phyloP scores from a whole-genome alignment of 352 stramenopile species.

The Phytophthora foliorum region DNA sequence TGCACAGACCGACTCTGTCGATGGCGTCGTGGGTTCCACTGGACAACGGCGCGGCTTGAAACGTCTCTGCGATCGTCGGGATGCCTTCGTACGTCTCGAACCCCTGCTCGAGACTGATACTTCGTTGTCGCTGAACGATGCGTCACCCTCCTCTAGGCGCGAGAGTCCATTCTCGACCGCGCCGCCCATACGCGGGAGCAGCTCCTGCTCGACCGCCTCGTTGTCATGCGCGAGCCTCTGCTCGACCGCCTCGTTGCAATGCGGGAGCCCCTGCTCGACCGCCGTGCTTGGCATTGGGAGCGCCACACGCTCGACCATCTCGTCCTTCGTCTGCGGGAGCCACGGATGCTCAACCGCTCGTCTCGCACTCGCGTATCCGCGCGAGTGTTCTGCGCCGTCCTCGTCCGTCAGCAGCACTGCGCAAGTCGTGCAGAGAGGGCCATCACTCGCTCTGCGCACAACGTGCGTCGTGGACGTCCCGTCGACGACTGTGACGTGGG shows the following conservation, averaged over 20 bases:
- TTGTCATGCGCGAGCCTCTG: no score
- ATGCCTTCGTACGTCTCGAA: conserved; percentile 3
- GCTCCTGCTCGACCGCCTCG: conserved; percentile 9
- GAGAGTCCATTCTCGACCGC: not conserved
- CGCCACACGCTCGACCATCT: not conserved
- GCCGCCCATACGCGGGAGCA: not conserved
- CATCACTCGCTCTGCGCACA: no score
- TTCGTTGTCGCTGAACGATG: not conserved
- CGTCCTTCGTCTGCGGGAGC: no score
- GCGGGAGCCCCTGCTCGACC: not conserved
- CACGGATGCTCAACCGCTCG: not conserved
- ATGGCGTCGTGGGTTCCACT: no score
- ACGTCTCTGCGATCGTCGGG: not conserved
- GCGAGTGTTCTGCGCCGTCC: no score
- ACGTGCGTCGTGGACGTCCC: conserved; percentile 1
- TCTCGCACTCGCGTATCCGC: not conserved
- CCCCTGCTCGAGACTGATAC: not conserved
- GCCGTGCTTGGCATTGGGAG: no score
- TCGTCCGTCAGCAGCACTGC: no score
- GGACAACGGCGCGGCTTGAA: not conserved
- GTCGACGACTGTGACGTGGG: conserved; percentile 16
- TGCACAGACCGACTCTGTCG: no score
- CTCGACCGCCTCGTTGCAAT: not conserved
- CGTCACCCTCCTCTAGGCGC: conserved; percentile 6
- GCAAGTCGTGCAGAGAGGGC: no score